Evolutionary conservation across 139 green algal genomes (phyloP), one percentile per base, ranked within the genome.

Genomic region (Micromonas commoda): DNA sequence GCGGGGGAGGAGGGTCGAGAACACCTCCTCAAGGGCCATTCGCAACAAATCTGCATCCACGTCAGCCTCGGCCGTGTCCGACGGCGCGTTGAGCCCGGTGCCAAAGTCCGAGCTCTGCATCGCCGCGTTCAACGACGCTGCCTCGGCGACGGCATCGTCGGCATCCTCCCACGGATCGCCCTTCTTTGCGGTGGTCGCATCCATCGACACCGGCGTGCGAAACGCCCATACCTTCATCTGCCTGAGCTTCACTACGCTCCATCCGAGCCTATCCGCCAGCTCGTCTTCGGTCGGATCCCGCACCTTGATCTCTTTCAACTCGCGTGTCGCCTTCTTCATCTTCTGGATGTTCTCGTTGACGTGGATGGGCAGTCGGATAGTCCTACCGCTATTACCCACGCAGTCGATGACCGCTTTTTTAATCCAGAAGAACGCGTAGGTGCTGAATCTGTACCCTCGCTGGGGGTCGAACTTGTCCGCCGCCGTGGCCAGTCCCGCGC

Each of bases 351-450:
- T 29, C 84, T 88, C 82, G 54, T 76, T 73, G 24, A 87, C 35
- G 69, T 88, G 78, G 16, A 87, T 83, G 2, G 93, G 93, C 66
- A 97, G 69, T 0, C 87, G 74, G n/a, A 96, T 85, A 19, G 76
- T 85, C 6, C 88, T 79, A 1, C 64, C 69, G 76, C 93, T 85
- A 67, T 94, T 86, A 37, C 76, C 77, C 9, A 96, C 83, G 13
- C 85, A 74, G 45, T 90, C 77, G 28, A 82, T 86, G 67, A 96
- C 82, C 53, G 78, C 79, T 82, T 95, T 89, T 39, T 87, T 79
- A 52, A 95, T 90, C 90, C 91, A 96, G 85, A 86, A 92, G 73
- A 93, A 85, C 21, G 91, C 86, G 68, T 96, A 96, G 28, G 91
- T 96, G 77, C 77, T 88, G 73, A 96, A 94, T 68, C 90, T 91